These are phyloP conservation scores for Kodamaea laetipori DNA, from an alignment of 805 yeast genomes.

Conservation along the genomic window DNA sequence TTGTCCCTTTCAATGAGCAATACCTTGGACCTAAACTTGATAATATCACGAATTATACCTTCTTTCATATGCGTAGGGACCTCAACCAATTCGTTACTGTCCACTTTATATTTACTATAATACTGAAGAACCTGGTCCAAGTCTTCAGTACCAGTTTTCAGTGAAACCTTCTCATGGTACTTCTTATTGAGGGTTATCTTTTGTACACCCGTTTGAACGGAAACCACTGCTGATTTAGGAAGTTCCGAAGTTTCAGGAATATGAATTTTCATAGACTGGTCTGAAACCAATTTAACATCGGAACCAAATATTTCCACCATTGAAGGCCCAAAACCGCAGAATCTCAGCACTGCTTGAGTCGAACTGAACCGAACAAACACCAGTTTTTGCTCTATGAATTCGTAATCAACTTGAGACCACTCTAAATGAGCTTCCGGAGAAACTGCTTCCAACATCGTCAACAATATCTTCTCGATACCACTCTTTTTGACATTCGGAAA, in stretches of 20 bases:
- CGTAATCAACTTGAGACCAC: constrained; percentile 41
- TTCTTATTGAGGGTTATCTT: constrained; percentile 19
- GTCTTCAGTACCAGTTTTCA: constrained; percentile 35
- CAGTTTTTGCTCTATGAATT: constrained; percentile 30
- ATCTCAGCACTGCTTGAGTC: not conserved
- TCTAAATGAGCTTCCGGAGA: constrained; percentile 17
- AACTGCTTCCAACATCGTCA: constrained; percentile 11
- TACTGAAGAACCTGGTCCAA: constrained; percentile 37
- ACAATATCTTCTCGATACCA: constrained; percentile 37
- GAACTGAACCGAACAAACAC: constrained; percentile 35
- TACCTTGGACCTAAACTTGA: constrained; percentile 58
- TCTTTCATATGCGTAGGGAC: constrained; percentile 57
- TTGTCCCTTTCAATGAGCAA: constrained; percentile 53
- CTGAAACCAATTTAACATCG: not conserved
- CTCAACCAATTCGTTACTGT: constrained; percentile 57
- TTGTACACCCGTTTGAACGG: not conserved
- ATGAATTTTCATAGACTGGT: not conserved
- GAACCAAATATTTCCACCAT: constrained; percentile 1
- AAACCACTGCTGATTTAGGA: not conserved
- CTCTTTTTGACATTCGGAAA: constrained; percentile 33
- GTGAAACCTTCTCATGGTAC: constrained; percentile 22
- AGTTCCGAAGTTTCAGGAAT: not conserved
- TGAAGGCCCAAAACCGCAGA: not conserved
- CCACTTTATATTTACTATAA: constrained; percentile 50
- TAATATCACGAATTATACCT: constrained; percentile 52